These are phyloP conservation scores for Guillardia theta DNA, from an alignment of 78 protist genomes.

Conservation along the genomic window DNA sequence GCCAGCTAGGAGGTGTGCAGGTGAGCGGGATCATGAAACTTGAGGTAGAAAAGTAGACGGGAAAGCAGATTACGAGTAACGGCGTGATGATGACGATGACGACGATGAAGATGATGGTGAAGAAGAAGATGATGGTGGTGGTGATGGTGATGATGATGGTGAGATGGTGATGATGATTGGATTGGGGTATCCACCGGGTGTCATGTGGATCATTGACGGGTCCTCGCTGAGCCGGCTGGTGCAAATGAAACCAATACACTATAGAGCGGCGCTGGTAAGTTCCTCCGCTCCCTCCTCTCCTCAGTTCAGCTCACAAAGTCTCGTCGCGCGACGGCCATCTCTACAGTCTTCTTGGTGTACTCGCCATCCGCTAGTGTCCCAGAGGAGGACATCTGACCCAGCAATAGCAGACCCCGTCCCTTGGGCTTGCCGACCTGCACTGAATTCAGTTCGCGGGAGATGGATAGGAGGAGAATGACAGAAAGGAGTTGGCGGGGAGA, in stretches of 20 bases:
- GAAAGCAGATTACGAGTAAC: too few species aligned
- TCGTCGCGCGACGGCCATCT: background rate
- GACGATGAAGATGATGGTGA: too few species aligned
- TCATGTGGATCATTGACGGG: constrained; percentile 37
- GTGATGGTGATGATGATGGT: too few species aligned
- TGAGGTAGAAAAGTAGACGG: too few species aligned
- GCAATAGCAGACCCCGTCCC: constrained; percentile 73
- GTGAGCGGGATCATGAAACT: too few species aligned
- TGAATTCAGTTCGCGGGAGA: background rate
- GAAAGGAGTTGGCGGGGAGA: background rate
- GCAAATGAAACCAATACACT: background rate
- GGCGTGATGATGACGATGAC: too few species aligned
- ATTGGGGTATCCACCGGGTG: background rate
- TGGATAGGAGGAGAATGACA: background rate
- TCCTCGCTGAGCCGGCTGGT: background rate
- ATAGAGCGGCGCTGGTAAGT: background rate
- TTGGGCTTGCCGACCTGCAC: constrained; percentile 52
- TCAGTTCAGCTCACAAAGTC: background rate
- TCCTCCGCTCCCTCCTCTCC: constrained; percentile 30
- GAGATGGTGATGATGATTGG: background rate
- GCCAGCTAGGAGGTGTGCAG: too few species aligned
- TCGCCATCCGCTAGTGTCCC: constrained; percentile 21
- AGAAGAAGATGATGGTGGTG: too few species aligned
- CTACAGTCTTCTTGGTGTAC: constrained; percentile 33
- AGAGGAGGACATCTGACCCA: constrained; percentile 82